Conservation (phyloP, 495 filamentous ascomycete species). For the Haplographium delicatum region DNA sequence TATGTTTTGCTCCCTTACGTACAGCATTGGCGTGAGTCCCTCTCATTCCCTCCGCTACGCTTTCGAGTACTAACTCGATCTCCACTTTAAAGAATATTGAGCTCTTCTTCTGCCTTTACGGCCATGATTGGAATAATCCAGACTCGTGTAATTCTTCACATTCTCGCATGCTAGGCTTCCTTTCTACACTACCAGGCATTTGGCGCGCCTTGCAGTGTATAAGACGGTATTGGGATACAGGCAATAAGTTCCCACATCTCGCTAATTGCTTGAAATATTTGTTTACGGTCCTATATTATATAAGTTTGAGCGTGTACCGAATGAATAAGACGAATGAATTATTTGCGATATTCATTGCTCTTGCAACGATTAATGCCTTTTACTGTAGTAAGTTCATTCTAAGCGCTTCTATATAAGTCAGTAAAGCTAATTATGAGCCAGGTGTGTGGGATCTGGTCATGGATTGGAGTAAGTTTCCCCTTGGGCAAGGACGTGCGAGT, state of each 20-base stretch:
- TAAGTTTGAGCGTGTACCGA: slow-evolving; percentile 72
- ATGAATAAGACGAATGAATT: slow-evolving; percentile 51
- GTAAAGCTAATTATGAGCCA: slow-evolving; percentile 21
- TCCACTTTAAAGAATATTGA: slow-evolving; percentile 59
- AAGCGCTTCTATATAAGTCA: not conserved
- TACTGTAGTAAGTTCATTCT: slow-evolving; percentile 60
- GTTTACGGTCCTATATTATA: slow-evolving; percentile 73
- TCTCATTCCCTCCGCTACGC: not conserved
- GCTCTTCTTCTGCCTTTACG: slow-evolving; percentile 91
- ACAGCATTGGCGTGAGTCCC: slow-evolving; percentile 72
- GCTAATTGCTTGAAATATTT: slow-evolving; percentile 88
- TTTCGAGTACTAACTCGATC: not conserved
- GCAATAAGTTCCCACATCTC: slow-evolving; percentile 82
- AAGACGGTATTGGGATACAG: slow-evolving; percentile 79
- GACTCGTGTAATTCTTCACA: slow-evolving; percentile 74
- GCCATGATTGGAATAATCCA: slow-evolving; percentile 62
- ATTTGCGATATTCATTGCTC: slow-evolving; percentile 64
- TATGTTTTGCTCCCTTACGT: slow-evolving; percentile 93
- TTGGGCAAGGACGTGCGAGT: not conserved
- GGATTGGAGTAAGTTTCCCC: slow-evolving; percentile 59
- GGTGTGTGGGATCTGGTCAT: slow-evolving; percentile 89
- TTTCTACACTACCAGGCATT: slow-evolving; percentile 72
- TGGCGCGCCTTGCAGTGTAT: slow-evolving; percentile 87
- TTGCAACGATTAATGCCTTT: slow-evolving; percentile 71
- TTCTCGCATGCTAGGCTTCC: slow-evolving; percentile 78